Evolutionary conservation across 257 asterid genomes (phyloP), one percentile per base, ranked within the genome.

Genomic region (Solanum bulbocastanum): DNA sequence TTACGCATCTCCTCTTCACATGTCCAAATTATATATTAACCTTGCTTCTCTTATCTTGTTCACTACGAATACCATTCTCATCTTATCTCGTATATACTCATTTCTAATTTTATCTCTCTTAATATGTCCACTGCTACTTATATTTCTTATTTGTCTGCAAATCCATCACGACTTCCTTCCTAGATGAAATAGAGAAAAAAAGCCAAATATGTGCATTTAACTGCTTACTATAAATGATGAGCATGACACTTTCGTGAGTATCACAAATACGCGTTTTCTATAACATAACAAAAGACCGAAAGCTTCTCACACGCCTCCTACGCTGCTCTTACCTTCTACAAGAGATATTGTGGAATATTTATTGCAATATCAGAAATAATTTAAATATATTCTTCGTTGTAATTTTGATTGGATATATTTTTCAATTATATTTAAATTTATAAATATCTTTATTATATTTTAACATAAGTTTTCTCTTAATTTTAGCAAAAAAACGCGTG

Each of bases 41-140:
- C 11, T 56, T 8, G 65, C n/a, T 56, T 56, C n/a, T 56, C 62
- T 2, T 15, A 16, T 52, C 23, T 16, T 52, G 0, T 52, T 52
- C 62, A 16, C 23, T 6, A 52, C 0, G 0, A 22, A 3, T 20
- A 58, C 27, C 11, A 8, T 2, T 22, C 12, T 0, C 66, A 22
- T 58, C 0, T 58, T 58, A 58, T 22, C 0, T 22, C 0, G 4
- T 22, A 8, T 58, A 0, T 58, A 58, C 5, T 58, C 5, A 56
- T 22, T 52, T 52, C 22, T 52, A 52, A 52, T 52, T 6, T 56
- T 56, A 18, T 56, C 10, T 56, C n/a, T 56, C n/a, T 56, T 56
- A 56, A 3, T 56, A 6, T 56, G 0, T 56, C 65, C 1, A 56
- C 65, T 11, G 0, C 4, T 18, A 56, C 11, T 56, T 56, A 56